Conservation (phyloP, 176 grass and related monocot genomes). For the Tillandsia leiboldiana region DNA sequence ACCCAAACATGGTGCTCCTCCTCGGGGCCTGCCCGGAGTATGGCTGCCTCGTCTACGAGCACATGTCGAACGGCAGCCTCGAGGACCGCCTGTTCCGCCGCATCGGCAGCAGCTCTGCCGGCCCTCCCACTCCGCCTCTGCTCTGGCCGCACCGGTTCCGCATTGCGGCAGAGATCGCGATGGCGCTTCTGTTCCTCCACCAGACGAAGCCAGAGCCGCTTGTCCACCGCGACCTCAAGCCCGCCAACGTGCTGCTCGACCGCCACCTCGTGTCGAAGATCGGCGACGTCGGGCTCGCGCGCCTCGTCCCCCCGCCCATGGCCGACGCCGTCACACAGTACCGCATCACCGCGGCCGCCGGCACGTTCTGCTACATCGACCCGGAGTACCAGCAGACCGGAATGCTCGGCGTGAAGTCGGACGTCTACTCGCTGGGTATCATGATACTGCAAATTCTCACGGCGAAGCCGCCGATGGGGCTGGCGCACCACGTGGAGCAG, state of each 20-base stretch:
- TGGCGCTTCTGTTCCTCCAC: conserved; percentile 70
- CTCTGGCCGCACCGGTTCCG: conserved; percentile 85
- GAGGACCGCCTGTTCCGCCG: conserved; percentile 76
- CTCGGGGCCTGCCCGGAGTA: conserved; percentile 88
- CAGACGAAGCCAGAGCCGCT: conserved; percentile 79
- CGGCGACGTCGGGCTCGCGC: conserved; percentile 76
- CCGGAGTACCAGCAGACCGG: conserved; percentile 91
- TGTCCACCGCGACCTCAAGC: conserved; percentile 89
- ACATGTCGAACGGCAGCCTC: conserved; percentile 82
- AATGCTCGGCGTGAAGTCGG: conserved; percentile 59
- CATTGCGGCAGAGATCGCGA: conserved; percentile 77
- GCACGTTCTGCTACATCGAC: conserved; percentile 82
- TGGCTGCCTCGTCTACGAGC: conserved; percentile 89
- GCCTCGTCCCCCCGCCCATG: conserved; percentile 61
- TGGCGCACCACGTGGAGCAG: conserved; percentile 39
- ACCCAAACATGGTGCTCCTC: conserved; percentile 96
- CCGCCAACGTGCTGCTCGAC: conserved; percentile 79
- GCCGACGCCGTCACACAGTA: conserved; percentile 65
- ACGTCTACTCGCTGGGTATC: conserved; percentile 62
- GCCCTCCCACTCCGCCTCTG: conserved; percentile 15
- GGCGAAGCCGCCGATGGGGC: conserved; percentile 57
- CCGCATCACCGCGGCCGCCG: conserved; percentile 60
- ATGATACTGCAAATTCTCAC: conserved; percentile 75
- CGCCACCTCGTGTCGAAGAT: conserved; percentile 90
- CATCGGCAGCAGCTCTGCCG: background rate